These are phyloP conservation scores for Rhodamnia rubescens DNA, from an alignment of 345 rosid species.

Conservation along the genomic window DNA sequence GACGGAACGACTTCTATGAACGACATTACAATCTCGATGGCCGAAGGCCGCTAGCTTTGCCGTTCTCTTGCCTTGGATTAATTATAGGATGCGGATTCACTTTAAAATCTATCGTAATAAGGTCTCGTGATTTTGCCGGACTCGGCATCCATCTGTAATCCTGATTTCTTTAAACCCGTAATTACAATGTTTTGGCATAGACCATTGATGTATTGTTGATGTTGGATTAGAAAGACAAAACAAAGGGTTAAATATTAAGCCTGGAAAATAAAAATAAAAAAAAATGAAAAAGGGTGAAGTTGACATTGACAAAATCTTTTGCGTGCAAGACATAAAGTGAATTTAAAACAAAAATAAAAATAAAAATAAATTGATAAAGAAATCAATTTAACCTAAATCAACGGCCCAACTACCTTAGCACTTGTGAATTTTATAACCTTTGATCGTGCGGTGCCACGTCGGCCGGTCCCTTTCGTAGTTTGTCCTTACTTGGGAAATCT, in stretches of 20 bases:
- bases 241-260: neutral
- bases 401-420: neutral
- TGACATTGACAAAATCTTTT: neutral
- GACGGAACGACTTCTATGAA: constrained; percentile 17
- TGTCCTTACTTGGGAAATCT: neutral
- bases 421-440: neutral
- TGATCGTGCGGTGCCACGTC: neutral
- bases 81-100: neutral
- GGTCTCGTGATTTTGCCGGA: neutral
- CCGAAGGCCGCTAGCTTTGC: neutral
- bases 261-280: neutral
- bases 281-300: neutral
- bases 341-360: neutral
- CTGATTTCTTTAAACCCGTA: neutral
- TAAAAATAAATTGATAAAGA: neutral
- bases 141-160: neutral
- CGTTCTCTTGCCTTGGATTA: neutral
- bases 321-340: neutral
- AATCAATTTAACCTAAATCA: neutral
- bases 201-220: neutral
- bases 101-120: neutral
- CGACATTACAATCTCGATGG: constrained; percentile 13
- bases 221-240: neutral
- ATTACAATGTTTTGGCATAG: neutral
- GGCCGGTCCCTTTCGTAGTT: neutral